Evolutionary conservation across 306 rosid species (phyloP).

Genomic region (Hippophae gyantsensis): DNA sequence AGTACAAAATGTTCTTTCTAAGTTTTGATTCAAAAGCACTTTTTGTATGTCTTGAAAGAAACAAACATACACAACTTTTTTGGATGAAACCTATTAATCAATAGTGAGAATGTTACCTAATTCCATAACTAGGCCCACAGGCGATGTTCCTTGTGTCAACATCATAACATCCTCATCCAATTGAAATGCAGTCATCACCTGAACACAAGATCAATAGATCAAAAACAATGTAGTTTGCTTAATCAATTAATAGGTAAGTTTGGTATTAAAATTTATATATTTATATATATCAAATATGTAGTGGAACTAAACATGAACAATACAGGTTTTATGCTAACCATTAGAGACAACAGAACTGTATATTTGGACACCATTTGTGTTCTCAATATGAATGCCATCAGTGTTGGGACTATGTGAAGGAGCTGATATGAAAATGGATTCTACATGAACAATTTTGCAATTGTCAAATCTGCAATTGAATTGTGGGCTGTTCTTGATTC

Average conservation of each 20-base stretch:
- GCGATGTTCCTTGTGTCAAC: constrained; percentile 72
- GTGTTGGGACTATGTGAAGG: constrained; percentile 80
- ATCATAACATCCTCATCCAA: constrained; percentile 67
- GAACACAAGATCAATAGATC: background rate
- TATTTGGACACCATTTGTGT: constrained; percentile 61
- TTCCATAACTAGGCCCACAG: constrained; percentile 88
- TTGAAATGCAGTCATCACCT: constrained; percentile 90
- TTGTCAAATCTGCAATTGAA: constrained; percentile 14
- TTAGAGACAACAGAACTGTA: constrained; percentile 64
- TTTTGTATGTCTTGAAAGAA: too few relatives aligned
- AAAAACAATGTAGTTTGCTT: background rate
- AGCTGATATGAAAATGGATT: constrained; percentile 57
- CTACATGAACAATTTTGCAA: constrained; percentile 37
- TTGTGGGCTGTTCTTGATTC: constrained; percentile 73
- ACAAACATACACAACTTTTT: too few relatives aligned
- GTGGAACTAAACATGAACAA: background rate
- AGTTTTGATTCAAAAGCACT: too few relatives aligned
- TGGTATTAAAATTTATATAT: background rate
- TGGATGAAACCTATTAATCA: too few relatives aligned
- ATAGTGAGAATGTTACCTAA: constrained; percentile 28
- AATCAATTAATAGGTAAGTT: constrained; percentile 3
- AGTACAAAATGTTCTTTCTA: too few relatives aligned
- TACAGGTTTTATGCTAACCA: constrained; percentile 38
- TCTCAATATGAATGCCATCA: constrained; percentile 88
- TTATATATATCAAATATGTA: background rate